These are phyloP conservation scores for Sporothrix phasma DNA, from an alignment of 2,329 filamentous ascomycete species.

Conservation along the genomic window DNA sequence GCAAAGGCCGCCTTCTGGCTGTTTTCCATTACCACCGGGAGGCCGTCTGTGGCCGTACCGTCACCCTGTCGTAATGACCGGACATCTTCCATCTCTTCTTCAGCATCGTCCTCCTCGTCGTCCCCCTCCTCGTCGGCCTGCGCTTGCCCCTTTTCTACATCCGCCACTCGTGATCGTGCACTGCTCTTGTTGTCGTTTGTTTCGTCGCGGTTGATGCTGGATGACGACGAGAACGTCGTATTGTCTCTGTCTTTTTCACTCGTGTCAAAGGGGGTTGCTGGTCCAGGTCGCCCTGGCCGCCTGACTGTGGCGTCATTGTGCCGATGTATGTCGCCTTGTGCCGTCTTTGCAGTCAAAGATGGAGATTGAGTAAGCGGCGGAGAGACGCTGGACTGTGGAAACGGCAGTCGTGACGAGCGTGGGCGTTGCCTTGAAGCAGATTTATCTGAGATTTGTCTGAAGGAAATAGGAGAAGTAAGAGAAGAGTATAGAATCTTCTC, in stretches of 20 bases:
- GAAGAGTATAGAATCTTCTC: too few species aligned
- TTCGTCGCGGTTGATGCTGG: conserved; percentile 1
- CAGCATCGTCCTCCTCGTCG: background rate
- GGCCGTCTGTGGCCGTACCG: background rate
- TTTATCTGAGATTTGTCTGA: too few species aligned
- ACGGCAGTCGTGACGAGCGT: too few species aligned
- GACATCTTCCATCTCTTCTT: background rate
- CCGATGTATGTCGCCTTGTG: background rate
- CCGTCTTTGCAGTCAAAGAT: background rate
- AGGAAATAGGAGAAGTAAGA: too few species aligned
- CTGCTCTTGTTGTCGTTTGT: background rate
- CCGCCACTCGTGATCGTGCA: background rate
- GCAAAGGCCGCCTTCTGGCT: conserved; percentile 18
- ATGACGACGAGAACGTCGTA: background rate
- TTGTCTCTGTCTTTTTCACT: background rate
- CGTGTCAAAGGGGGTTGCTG: background rate
- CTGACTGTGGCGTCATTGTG: background rate
- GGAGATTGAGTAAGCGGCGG: background rate
- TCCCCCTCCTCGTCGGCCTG: background rate
- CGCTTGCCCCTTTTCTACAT: background rate
- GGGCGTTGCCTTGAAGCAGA: too few species aligned
- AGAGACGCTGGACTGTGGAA: too few species aligned
- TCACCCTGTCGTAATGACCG: background rate
- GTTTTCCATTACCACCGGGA: conserved; percentile 4
- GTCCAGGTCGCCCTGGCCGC: background rate